phyloP scores from a whole-genome alignment of 2,329 filamentous ascomycete genomes.

The Apiospora phragmitis region DNA sequence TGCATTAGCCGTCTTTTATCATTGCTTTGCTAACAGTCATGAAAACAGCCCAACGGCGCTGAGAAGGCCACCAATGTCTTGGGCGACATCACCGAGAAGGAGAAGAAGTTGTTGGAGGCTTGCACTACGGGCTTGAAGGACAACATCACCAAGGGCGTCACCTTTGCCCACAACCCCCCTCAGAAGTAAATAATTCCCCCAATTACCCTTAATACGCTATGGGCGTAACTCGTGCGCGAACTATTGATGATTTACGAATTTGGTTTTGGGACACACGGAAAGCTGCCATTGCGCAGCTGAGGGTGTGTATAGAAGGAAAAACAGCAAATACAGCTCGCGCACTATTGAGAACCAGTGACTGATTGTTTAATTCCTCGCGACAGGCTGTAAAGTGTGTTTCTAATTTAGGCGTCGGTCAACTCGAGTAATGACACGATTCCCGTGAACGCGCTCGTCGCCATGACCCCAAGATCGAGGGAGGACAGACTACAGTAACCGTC shows the following conservation, averaged over 20 bases:
- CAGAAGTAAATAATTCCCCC: slow-evolving; percentile 68
- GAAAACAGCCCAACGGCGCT: slow-evolving; percentile 70
- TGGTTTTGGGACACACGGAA: slow-evolving; percentile 16
- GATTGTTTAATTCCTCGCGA: slow-evolving; percentile 25
- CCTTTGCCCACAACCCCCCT: slow-evolving; percentile 84
- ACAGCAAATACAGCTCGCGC: slow-evolving; percentile 16
- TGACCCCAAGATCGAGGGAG: background rate
- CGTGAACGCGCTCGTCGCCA: slow-evolving; percentile 13
- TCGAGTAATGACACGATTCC: slow-evolving; percentile 14
- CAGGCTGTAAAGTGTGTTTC: slow-evolving; percentile 32
- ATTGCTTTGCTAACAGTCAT: slow-evolving; percentile 12
- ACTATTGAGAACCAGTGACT: slow-evolving; percentile 29
- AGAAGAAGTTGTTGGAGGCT: slow-evolving; percentile 82
- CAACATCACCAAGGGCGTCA: slow-evolving; percentile 93
- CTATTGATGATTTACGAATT: slow-evolving; percentile 18
- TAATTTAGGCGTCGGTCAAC: slow-evolving; percentile 17
- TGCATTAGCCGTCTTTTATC: slow-evolving; percentile 24
- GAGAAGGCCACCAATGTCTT: slow-evolving; percentile 85
- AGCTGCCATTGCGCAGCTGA: slow-evolving; percentile 19
- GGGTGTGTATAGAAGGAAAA: slow-evolving; percentile 23
- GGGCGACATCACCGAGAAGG: slow-evolving; percentile 74
- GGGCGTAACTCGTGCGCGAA: slow-evolving; percentile 22
- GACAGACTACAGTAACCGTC: background rate
- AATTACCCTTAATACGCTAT: slow-evolving; percentile 31
- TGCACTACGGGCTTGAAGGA: slow-evolving; percentile 77